Evolutionary conservation across 2,329 filamentous ascomycete species (phyloP), one percentile per base, ranked within the genome.

Genomic region (Bipolaris oryzae): DNA sequence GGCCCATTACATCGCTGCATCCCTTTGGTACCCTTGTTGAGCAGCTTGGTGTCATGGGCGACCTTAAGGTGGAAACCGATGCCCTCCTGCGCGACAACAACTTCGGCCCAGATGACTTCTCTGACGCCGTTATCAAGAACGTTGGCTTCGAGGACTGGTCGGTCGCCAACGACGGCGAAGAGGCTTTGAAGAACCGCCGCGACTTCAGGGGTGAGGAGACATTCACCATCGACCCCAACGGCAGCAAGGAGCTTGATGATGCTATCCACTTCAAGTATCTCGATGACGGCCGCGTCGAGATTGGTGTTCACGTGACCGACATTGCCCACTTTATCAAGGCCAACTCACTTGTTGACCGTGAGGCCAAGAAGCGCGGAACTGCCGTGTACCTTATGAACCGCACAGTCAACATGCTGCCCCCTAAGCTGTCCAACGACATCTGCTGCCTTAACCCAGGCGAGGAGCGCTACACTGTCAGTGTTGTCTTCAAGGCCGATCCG

Each of bases 1-100:
- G 95, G 95, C 95, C 95, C 62, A 99, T 99, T 72, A 99, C 95
- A 25, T 99, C 95, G n/a, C 87, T 99, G 53, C 95, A 99, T 80
- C 95, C 95, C 31, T 99, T 99, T 71, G 95, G 95, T 74, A 99
- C 95, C 7, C 87, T 99, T 44, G 93, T 98, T 51, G 95, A 99
- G 80, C 92, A 96, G 79, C 88, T 99, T 51, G 95, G 95, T 61
- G 91, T 92, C 75, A 98, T 98, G 91, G 95, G 95, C 65, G 92
- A 99, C 74, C 84, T 96, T 67, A 96, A 93, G 80, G 94, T 99
- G 55, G 95, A 99, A 80, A 99, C 95, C 2, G 95, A 99, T 80
- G 95, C 95, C 55, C 86, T 99, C 55, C 86, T 99, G 49, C 89
- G 95, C 60, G 95, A 99, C 81, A 99, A 99, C 85, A 99, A 99